These are phyloP conservation scores for Stephania yunnanensis DNA, from an alignment of 164 flowering plant genomes.

Conservation along the genomic window DNA sequence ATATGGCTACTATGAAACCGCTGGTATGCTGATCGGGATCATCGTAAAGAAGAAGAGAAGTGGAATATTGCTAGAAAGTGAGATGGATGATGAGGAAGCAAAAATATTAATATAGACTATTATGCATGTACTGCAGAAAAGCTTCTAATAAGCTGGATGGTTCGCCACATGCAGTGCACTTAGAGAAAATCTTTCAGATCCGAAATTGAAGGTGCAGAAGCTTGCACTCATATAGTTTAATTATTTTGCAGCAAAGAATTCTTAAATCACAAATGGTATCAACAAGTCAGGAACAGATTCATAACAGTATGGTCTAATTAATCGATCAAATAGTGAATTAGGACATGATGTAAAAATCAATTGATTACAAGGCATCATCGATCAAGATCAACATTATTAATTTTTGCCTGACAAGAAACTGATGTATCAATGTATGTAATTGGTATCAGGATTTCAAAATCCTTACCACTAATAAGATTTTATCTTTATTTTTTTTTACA, in stretches of 20 bases:
- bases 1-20: background rate
- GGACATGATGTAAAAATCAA: too few relatives aligned
- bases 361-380: too few relatives aligned
- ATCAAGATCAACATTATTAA: too few relatives aligned
- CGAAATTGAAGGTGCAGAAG: conserved; percentile 23
- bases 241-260: conserved; percentile 1
- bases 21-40: conserved; percentile 6
- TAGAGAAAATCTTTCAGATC: conserved; percentile 24
- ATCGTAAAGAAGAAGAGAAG: background rate
- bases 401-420: too few relatives aligned
- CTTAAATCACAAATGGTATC: conserved; percentile 9
- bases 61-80: conserved; percentile 8
- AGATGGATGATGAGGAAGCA: background rate
- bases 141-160: conserved; percentile 18
- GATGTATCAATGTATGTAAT: too few relatives aligned
- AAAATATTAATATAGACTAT: too few relatives aligned
- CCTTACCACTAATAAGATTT: conserved; percentile 7
- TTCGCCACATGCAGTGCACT: conserved; percentile 33
- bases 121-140: too few relatives aligned
- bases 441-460: too few relatives aligned
- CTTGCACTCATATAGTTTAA: background rate
- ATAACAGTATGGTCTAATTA: background rate
- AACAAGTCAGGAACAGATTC: conserved; percentile 14
- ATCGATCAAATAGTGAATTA: too few relatives aligned
- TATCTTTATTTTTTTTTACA: background rate